Base-by-base conservation (phyloP, 768 basidiomycete species). In the Gymnopilus junonius region DNA sequence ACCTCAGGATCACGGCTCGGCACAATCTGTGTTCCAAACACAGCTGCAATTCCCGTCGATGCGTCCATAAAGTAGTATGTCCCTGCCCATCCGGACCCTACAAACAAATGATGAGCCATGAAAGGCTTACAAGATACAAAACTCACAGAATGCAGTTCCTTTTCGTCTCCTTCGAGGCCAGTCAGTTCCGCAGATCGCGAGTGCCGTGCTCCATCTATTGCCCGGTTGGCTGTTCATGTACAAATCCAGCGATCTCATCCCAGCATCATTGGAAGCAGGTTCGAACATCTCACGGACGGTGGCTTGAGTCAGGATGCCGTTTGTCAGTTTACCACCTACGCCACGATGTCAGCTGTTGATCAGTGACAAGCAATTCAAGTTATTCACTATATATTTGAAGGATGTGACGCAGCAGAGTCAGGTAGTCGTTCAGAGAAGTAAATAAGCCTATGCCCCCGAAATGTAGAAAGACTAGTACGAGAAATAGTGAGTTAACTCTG, bases 71-170 rank as follows among this genome's bases (percentile, higher is more conserved):
- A 72, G 54, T 71, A 72, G 42, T 66, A 72, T 1, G 78, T 77
- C 23, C 71, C 71, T 21, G 76, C 76, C 74, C 74, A 79, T 23
- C 78, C 78, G 25, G 54, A 69, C 76, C 76, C 76, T 77, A 17
- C 15, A 5, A 42, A 3, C 11, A 2, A 17, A 50, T 14, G 17
- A 48, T 51, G 11, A 23, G 51, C 32, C 25, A 23, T 46, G 32
- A 51, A 20, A 20, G 42, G 8, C 5, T 21, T 11, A 21, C n/a
- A 21, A 8, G 14, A 23, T 11, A 34, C 29, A 8, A 27, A 6
- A 61, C 67, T 29, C 21, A 77, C 76, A 77, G 32, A 71, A 71
- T 6, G 66, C 75, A 3, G 73, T 69, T 10, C 72, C 73, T 51
- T 71, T 70, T 60, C 64, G 73, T 25, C 74, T 66, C 40, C 63